A percentile compares a stretch with the other conserved stretches of the same genome.
phyloP scores from a whole-genome alignment of 768 basidiomycete genomes.

The Suillus decipiens region DNA sequence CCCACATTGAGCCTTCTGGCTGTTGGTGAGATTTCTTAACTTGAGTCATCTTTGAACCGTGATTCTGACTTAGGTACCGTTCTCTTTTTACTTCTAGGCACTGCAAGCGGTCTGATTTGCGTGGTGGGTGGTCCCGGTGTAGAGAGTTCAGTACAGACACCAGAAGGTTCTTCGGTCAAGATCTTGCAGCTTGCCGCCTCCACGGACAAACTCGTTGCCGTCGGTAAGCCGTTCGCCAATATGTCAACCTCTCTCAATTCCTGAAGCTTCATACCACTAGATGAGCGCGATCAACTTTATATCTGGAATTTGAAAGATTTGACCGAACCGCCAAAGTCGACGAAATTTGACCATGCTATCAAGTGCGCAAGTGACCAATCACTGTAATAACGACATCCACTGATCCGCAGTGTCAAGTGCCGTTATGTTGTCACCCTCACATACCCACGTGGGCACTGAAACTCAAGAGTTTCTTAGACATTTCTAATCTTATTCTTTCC shows the following conservation, averaged over 20 bases:
- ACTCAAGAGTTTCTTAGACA: slow-evolving; percentile 12
- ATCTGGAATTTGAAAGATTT: slow-evolving; percentile 59
- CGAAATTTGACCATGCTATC: slow-evolving; percentile 46
- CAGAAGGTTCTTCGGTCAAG: slow-evolving; percentile 49
- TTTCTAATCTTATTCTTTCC: slow-evolving; percentile 3
- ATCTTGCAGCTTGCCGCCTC: slow-evolving; percentile 63
- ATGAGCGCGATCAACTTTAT: slow-evolving; percentile 55
- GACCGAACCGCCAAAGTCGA: slow-evolving; percentile 53
- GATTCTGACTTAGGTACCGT: not conserved
- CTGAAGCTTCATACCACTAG: slow-evolving; percentile 32
- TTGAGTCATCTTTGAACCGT: not conserved
- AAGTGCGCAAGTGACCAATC: slow-evolving; percentile 32
- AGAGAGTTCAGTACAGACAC: slow-evolving; percentile 47
- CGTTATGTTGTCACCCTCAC: slow-evolving; percentile 64
- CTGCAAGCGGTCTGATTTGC: slow-evolving; percentile 59
- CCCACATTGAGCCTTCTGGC: slow-evolving; percentile 64
- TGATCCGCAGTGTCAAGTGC: slow-evolving; percentile 34
- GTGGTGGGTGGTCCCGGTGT: slow-evolving; percentile 73
- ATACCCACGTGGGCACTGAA: slow-evolving; percentile 61
- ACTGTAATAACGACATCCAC: not conserved
- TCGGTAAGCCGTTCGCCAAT: slow-evolving; percentile 47
- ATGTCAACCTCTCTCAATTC: not conserved
- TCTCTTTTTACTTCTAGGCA: slow-evolving; percentile 45
- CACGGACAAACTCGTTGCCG: slow-evolving; percentile 54
- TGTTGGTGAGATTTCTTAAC: slow-evolving; percentile 43